phyloP scores from a whole-genome alignment of 1,284 basidiomycete genomes.

The Anthracocystis setariae region DNA sequence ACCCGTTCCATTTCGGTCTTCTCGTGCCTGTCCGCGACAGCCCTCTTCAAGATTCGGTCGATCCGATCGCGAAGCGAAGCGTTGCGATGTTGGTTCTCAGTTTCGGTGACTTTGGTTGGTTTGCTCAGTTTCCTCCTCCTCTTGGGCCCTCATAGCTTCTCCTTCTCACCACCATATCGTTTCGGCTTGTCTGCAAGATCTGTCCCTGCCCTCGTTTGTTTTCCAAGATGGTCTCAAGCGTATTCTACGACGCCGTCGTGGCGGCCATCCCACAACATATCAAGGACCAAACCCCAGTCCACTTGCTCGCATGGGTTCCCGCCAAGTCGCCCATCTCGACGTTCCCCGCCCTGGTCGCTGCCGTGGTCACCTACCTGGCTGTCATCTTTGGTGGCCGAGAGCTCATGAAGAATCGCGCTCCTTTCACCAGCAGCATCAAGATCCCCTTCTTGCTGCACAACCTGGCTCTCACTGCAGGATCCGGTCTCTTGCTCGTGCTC shows the following conservation, averaged over 20 bases:
- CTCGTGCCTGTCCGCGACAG: not conserved
- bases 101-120: not conserved
- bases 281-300: constrained; percentile 35
- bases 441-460: constrained; percentile 92
- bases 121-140: not conserved
- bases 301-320: constrained; percentile 50
- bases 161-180: constrained; percentile 21
- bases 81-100: not conserved
- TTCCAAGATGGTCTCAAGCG: constrained; percentile 43
- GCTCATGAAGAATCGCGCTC: constrained; percentile 77
- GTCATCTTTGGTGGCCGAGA: constrained; percentile 87
- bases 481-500: constrained; percentile 80
- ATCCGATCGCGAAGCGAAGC: constrained; percentile 2
- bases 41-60: not conserved
- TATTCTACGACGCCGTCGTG: constrained; percentile 48
- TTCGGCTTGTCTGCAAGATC: constrained; percentile 1
- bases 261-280: constrained; percentile 36
- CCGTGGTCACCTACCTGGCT: constrained; percentile 83
- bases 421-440: constrained; percentile 73
- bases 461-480: constrained; percentile 83
- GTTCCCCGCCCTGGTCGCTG: constrained; percentile 53
- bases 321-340: constrained; percentile 62
- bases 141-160: not conserved
- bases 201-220: not conserved
- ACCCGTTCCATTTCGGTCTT: constrained; percentile 2